Evolutionary conservation across 1,284 basidiomycete genomes (phyloP), one percentile per base, ranked within the genome.

Genomic region (Pseudozyma hubeiensis): DNA sequence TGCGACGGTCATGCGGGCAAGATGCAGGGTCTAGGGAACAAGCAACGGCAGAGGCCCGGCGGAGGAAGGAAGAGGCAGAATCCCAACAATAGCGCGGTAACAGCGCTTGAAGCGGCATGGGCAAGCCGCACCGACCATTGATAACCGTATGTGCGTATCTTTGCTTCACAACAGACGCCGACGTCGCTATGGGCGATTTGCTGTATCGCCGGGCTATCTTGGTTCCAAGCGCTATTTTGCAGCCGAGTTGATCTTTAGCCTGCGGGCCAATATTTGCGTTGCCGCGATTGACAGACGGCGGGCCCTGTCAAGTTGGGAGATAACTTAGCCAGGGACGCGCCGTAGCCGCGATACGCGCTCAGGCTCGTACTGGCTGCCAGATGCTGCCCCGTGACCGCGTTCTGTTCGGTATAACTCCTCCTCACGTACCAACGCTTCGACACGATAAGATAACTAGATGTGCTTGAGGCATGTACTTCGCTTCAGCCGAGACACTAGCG

Each of bases 271-370:
- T 14, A 2, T 14, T 9, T 14, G 35, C 35, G 24, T 41, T 13
- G 40, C 40, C 40, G 40, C 40, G 40, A 29, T 47, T 14, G 45
- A 31, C 45, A 33, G 13, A 14, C 7, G 16, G 11, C 9, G 8
- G 14, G 2, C 14, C n/a, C 7, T 41, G n/a, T n/a, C 40, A 7
- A 24, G 4, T 44, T 19, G 24, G 19, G 24, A 44, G 14, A 30
- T 19, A 31, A 29, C 44, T 7, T 48, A 14, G 46, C 33, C 31
- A 16, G 33, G 30, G 34, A 50, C 34, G 41, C 52, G 52, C 52
- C 29, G 16, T 31, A 53, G 43, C 52, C 52, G 52, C 52, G 43
- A 17, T 35, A 52, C 43, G 40, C 60, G 43, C 33, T 45, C 29
- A 29, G 4, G 4, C 14, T 37, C 34, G 34, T 16, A 34, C 47